phyloP scores from a whole-genome alignment of 495 filamentous ascomycete genomes.

The Tuber calosporum region DNA sequence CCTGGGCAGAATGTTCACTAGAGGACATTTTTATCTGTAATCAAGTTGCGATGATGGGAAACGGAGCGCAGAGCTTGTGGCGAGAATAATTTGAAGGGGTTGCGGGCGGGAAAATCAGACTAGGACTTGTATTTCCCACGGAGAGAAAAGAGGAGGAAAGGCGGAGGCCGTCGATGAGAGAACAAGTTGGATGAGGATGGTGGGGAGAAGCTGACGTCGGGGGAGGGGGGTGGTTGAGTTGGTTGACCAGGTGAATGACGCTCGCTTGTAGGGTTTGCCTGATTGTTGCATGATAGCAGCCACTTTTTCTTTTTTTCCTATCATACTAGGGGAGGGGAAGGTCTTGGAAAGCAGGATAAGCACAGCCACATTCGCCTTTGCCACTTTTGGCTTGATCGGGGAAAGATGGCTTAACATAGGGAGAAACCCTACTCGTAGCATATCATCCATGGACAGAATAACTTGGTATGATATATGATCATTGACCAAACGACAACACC shows the following conservation, averaged over 20 bases:
- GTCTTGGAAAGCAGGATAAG: neutral
- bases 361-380: neutral
- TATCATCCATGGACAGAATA: no score
- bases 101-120: neutral
- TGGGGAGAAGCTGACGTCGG: neutral
- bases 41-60: slow-evolving; percentile 1
- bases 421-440: neutral
- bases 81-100: neutral
- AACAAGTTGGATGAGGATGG: neutral
- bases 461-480: no score
- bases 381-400: neutral
- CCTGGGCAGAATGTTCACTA: slow-evolving; percentile 14
- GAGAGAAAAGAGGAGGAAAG: neutral
- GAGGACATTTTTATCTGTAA: slow-evolving; percentile 24
- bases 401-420: neutral
- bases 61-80: neutral
- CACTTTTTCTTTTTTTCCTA: neutral
- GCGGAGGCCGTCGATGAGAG: neutral
- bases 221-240: neutral
- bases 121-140: neutral
- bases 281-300: neutral
- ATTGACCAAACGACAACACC: neutral
- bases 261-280: neutral
- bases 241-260: neutral
- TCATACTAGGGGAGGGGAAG: neutral